A percentile compares a stretch with the other conserved stretches of the same genome.
Conservation (phyloP, 768 basidiomycete genomes). For the Lactarius akahatsu region DNA sequence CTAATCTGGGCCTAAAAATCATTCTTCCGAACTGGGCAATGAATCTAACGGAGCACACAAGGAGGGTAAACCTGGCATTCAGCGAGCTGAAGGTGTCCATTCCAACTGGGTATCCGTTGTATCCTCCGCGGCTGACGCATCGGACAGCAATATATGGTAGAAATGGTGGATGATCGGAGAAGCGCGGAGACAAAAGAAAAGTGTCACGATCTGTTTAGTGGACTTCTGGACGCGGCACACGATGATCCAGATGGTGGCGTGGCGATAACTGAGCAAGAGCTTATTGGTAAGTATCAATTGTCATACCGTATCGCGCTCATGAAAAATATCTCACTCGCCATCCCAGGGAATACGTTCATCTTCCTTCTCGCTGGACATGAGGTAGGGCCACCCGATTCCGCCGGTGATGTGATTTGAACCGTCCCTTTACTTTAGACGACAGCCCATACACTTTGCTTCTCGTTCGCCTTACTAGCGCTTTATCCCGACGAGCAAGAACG, state of each 20-base stretch:
- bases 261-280: slow-evolving; percentile 31
- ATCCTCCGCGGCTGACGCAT: background rate
- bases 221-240: slow-evolving; percentile 30
- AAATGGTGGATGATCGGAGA: slow-evolving; percentile 31
- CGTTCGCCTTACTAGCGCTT: slow-evolving; percentile 44
- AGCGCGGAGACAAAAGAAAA: slow-evolving; percentile 27
- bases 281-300: slow-evolving; percentile 22
- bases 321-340: background rate
- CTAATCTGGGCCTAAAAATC: slow-evolving; percentile 40
- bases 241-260: slow-evolving; percentile 21
- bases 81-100: slow-evolving; percentile 43
- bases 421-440: slow-evolving; percentile 35
- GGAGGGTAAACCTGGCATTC: slow-evolving; percentile 40
- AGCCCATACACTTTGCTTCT: slow-evolving; percentile 40
- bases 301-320: background rate
- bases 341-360: slow-evolving; percentile 34
- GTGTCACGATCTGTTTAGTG: slow-evolving; percentile 33
- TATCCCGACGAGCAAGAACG: slow-evolving; percentile 44
- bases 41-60: slow-evolving; percentile 38
- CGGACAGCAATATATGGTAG: slow-evolving; percentile 32
- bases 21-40: slow-evolving; percentile 43
- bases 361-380: slow-evolving; percentile 41
- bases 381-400: slow-evolving; percentile 18
- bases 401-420: background rate
- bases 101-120: background rate